Evolutionary conservation across 1,284 basidiomycete genomes (phyloP).

Genomic region (Cryptococcus depauperatus): DNA sequence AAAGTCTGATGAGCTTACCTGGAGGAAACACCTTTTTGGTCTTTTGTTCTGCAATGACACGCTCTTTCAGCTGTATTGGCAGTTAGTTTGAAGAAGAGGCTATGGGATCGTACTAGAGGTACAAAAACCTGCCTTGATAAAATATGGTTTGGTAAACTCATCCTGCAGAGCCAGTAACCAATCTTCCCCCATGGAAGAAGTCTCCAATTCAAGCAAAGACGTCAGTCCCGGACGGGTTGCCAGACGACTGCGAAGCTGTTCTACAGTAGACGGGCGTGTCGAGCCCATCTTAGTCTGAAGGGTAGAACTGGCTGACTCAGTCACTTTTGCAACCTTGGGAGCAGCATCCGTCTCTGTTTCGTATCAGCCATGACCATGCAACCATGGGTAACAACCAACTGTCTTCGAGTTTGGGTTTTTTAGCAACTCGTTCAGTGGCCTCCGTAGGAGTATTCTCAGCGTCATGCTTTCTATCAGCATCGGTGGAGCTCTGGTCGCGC

Average conservation of each 20-base stretch:
- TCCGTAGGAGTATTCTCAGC: not conserved
- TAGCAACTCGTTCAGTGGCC: not conserved
- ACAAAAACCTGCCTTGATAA: slow-evolving; percentile 26
- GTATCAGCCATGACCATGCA: not conserved
- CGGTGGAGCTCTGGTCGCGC: not conserved
- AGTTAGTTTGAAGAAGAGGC: too few species aligned
- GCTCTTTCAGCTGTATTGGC: slow-evolving; percentile 39
- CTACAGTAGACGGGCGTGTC: not conserved
- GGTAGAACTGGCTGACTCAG: not conserved
- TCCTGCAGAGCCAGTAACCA: slow-evolving; percentile 46
- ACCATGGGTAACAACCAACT: not conserved
- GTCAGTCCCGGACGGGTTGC: slow-evolving; percentile 17
- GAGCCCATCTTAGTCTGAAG: not conserved
- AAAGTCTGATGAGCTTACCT: slow-evolving; percentile 24
- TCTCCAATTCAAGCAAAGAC: slow-evolving; percentile 36
- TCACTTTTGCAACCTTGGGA: slow-evolving; percentile 1
- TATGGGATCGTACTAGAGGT: not conserved
- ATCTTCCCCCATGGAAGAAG: slow-evolving; percentile 44
- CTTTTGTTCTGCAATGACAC: slow-evolving; percentile 35
- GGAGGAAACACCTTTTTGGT: slow-evolving; percentile 47
- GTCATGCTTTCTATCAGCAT: not conserved
- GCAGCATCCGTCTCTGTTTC: not conserved
- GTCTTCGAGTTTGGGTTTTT: not conserved
- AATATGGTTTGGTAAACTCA: slow-evolving; percentile 44
- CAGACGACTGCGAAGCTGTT: slow-evolving; percentile 17